Percentiles rank a stretch among this genome's conserved stretches.
phyloP scores from a whole-genome alignment of 2,329 filamentous ascomycete genomes.

The Diplodia scrobiculata region DNA sequence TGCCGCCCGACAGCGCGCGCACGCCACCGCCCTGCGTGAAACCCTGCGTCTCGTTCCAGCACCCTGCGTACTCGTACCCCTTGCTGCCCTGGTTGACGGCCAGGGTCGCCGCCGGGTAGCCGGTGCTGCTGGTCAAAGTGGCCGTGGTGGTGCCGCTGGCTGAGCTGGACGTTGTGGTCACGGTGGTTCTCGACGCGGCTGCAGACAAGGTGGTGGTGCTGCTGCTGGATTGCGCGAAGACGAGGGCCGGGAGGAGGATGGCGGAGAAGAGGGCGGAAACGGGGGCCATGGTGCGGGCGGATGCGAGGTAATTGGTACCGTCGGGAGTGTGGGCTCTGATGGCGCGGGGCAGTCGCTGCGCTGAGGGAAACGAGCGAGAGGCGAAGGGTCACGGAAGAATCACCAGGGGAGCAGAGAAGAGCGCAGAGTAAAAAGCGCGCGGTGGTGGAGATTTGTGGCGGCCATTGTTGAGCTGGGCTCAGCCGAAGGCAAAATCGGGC shows the following conservation, averaged over 20 bases:
- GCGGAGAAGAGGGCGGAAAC: neutral
- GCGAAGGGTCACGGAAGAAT: neutral
- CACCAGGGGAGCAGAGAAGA: neutral
- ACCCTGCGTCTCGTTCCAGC: slow-evolving; percentile 27
- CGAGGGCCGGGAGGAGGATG: slow-evolving; percentile 10
- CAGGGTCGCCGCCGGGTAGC: slow-evolving; percentile 18
- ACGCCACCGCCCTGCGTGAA: slow-evolving; percentile 11
- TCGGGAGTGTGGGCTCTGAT: neutral
- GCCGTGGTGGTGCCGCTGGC: neutral
- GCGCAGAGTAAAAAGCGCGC: neutral
- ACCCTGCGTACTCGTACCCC: slow-evolving; percentile 22
- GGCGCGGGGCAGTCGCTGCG: neutral
- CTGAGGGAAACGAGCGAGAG: neutral
- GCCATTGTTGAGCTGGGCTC: slow-evolving; percentile 1
- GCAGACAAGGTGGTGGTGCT: neutral
- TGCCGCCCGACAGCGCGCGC: slow-evolving; percentile 23
- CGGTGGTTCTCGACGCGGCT: neutral
- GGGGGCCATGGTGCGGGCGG: slow-evolving; percentile 4
- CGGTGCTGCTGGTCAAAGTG: neutral
- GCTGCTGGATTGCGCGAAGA: neutral
- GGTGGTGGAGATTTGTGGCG: slow-evolving; percentile 21
- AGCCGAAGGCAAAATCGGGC: slow-evolving; percentile 9
- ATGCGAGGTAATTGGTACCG: neutral
- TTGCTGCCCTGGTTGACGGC: slow-evolving; percentile 3
- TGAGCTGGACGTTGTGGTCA: neutral